A percentile compares a stretch with the other conserved stretches of the same genome.
Evolutionary conservation across 352 stramenopile species (phyloP).

Genomic region (Pythium utonaiense): DNA sequence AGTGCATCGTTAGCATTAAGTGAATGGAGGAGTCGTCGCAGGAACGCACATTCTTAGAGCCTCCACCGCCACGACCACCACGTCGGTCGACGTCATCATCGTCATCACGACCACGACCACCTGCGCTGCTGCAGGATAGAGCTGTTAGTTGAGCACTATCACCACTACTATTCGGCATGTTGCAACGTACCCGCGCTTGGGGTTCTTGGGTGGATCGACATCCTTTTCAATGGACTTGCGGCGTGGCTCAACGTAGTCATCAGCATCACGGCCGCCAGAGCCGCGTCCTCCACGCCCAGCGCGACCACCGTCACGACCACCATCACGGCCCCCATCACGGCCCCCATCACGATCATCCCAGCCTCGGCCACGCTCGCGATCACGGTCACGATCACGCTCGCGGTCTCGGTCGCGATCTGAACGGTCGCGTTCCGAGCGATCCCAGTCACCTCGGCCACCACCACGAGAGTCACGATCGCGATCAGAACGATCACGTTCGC

Average conservation of each 20-base stretch:
- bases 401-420: constrained; percentile 24
- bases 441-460: constrained; percentile 28
- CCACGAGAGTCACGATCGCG: constrained; percentile 25
- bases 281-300: constrained; percentile 12
- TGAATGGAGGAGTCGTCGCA: neutral
- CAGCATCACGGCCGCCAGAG: constrained; percentile 23
- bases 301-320: constrained; percentile 1
- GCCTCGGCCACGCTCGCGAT: constrained; percentile 5
- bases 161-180: too few relatives aligned
- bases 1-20: neutral
- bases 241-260: constrained; percentile 31
- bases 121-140: neutral
- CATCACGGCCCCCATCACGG: constrained; percentile 9
- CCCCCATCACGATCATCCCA: constrained; percentile 20
- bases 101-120: constrained; percentile 39
- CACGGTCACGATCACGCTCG: constrained; percentile 4
- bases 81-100: constrained; percentile 50
- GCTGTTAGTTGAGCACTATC: neutral
- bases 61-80: constrained; percentile 31
- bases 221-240: constrained; percentile 32
- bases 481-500: constrained; percentile 30
- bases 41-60: constrained; percentile 41
- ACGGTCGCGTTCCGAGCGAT: constrained; percentile 24
- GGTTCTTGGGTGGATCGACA: constrained; percentile 32
- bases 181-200: constrained; percentile 37